Evolutionary conservation across 2,329 filamentous ascomycete species (phyloP).

Genomic region (Davidsoniella virescens): DNA sequence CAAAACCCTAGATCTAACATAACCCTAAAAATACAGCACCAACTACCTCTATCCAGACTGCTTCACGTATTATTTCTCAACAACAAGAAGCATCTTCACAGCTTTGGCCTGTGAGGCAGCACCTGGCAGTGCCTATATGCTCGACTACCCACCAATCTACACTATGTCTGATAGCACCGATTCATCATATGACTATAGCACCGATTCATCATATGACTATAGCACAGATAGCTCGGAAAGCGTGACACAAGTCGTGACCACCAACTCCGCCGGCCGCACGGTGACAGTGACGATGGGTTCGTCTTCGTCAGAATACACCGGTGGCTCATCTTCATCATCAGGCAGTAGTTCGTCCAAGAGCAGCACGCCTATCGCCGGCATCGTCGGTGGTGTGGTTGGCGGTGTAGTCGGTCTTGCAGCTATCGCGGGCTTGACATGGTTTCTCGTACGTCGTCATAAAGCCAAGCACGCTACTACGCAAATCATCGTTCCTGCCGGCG

Average conservation of each 20-base stretch:
- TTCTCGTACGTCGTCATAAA: slow-evolving; percentile 25
- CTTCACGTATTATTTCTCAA: slow-evolving; percentile 19
- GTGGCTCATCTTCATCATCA: slow-evolving; percentile 1
- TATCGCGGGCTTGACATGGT: slow-evolving; percentile 26
- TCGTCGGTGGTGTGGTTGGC: slow-evolving; percentile 20
- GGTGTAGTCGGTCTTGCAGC: slow-evolving; percentile 22
- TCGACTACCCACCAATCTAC: slow-evolving; percentile 18
- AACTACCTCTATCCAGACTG: slow-evolving; percentile 14
- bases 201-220: no score
- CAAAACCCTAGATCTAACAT: slow-evolving; percentile 1
- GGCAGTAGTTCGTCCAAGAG: slow-evolving; percentile 6
- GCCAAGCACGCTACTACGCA: slow-evolving; percentile 10
- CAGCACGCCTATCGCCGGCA: slow-evolving; percentile 20
- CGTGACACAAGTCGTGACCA: not conserved
- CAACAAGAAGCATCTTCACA: slow-evolving; percentile 13
- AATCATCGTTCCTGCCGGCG: slow-evolving; percentile 8
- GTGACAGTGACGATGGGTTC: not conserved
- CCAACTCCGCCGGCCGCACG: not conserved
- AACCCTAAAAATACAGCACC: slow-evolving; percentile 14
- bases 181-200: no score
- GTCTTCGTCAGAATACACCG: not conserved
- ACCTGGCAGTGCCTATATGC: slow-evolving; percentile 17
- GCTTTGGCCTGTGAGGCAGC: slow-evolving; percentile 17
- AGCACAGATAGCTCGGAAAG: no score
- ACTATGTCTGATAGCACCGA: slow-evolving; percentile 10